A percentile compares a stretch with the other conserved stretches of the same genome.
These are phyloP conservation scores for Pseudocercospora crystallina DNA, from an alignment of 2,329 filamentous ascomycete species.

Conservation along the genomic window DNA sequence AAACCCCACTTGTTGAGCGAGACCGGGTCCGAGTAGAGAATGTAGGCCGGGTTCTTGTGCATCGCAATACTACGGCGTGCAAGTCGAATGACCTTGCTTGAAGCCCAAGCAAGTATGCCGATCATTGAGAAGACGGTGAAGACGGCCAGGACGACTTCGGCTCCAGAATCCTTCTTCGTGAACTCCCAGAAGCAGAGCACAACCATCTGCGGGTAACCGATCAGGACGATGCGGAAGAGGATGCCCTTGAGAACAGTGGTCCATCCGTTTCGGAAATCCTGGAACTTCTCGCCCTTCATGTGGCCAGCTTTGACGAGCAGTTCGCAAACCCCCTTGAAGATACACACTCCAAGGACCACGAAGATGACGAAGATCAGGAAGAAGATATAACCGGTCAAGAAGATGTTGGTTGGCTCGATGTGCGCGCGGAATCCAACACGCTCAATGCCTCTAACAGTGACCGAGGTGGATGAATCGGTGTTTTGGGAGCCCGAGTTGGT, in stretches of 20 bases:
- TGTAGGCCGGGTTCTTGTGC: slow-evolving; percentile 96
- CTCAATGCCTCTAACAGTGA: slow-evolving; percentile 76
- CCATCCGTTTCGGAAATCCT: slow-evolving; percentile 94
- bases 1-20: slow-evolving; percentile 98
- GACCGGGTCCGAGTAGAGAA: slow-evolving; percentile 92
- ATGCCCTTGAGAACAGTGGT: slow-evolving; percentile 90
- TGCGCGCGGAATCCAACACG: slow-evolving; percentile 81
- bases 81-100: slow-evolving; percentile 84
- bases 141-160: slow-evolving; percentile 80
- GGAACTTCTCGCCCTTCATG: slow-evolving; percentile 83
- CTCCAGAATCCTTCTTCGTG: slow-evolving; percentile 78
- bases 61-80: slow-evolving; percentile 83
- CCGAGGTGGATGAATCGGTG: slow-evolving; percentile 36
- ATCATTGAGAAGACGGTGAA: slow-evolving; percentile 85
- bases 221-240: slow-evolving; percentile 82
- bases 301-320: slow-evolving; percentile 69
- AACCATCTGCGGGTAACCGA: slow-evolving; percentile 87
- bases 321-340: slow-evolving; percentile 82
- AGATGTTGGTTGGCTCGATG: slow-evolving; percentile 90
- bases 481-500: slow-evolving; percentile 28
- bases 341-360: slow-evolving; percentile 68
- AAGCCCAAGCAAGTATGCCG: slow-evolving; percentile 77
- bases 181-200: slow-evolving; percentile 94
- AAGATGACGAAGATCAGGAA: slow-evolving; percentile 81
- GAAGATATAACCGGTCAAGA: slow-evolving; percentile 86